A percentile compares a stretch with the other conserved stretches of the same genome.
Evolutionary conservation across 2,329 filamentous ascomycete species (phyloP).

Genomic region (Penicillium sp.): DNA sequence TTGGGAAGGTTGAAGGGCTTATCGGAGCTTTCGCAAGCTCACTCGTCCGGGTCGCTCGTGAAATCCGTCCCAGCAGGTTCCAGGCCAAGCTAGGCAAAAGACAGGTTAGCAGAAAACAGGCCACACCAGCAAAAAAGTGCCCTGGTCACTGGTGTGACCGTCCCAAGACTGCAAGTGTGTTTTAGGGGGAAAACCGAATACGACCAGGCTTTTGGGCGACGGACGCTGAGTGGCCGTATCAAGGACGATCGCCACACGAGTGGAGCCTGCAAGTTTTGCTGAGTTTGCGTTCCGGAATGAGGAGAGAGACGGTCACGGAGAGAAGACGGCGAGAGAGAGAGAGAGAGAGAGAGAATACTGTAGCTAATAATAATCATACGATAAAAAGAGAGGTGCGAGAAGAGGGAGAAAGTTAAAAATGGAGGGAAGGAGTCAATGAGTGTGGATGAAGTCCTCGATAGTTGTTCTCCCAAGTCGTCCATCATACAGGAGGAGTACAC

Average conservation of each 20-base stretch:
- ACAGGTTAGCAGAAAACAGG: background rate
- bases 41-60: background rate
- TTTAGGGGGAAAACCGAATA: background rate
- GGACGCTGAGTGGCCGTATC: constrained; percentile 4
- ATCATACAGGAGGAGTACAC: too few species aligned
- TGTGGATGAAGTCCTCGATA: background rate
- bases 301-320: background rate
- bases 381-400: background rate
- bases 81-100: background rate
- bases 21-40: background rate
- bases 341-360: too few species aligned
- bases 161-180: background rate
- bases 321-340: background rate
- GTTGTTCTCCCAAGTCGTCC: too few species aligned
- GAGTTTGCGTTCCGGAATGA: constrained; percentile 19
- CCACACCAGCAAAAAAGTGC: background rate
- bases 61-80: background rate
- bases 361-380: too few species aligned
- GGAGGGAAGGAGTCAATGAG: background rate
- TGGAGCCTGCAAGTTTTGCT: constrained; percentile 4
- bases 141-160: background rate
- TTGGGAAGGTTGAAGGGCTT: background rate
- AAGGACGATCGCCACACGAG: constrained; percentile 5
- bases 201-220: background rate
- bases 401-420: background rate